Conservation (phyloP, 345 rosid genomes). For the Brassica rapa region DNA sequence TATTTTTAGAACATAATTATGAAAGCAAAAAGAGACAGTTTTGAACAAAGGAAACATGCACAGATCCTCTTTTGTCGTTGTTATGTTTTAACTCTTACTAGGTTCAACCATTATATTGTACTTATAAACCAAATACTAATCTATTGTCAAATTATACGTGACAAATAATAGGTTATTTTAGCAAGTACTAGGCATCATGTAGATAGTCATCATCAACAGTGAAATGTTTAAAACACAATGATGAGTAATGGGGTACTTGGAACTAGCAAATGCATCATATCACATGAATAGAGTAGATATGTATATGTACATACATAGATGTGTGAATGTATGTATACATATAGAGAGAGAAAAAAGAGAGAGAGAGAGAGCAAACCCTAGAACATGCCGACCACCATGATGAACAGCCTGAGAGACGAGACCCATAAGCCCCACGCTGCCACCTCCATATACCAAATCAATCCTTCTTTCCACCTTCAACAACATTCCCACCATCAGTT, state of each 20-base stretch:
- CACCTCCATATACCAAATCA: constrained; percentile 97
- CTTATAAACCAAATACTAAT: constrained; percentile 8
- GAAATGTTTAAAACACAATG: constrained; percentile 35
- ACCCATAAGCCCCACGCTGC: constrained; percentile 98
- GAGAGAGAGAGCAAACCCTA: constrained; percentile 69
- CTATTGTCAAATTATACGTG: constrained; percentile 5
- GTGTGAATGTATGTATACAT: constrained; percentile 19
- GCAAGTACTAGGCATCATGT: constrained; percentile 29
- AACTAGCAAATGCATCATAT: constrained; percentile 34
- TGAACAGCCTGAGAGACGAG: constrained; percentile 97
- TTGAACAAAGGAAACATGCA: constrained; percentile 35
- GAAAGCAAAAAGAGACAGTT: constrained; percentile 34
- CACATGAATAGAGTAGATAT: not conserved
- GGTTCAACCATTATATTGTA: not conserved
- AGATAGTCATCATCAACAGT: constrained; percentile 28
- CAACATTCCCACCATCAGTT: constrained; percentile 47
- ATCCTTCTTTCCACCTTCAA: constrained; percentile 88
- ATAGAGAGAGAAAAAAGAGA: constrained; percentile 25
- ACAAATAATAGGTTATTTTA: constrained; percentile 7
- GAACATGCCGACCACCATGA: constrained; percentile 98
- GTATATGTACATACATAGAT: constrained; percentile 17
- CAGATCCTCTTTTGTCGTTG: constrained; percentile 37
- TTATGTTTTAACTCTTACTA: constrained; percentile 27
- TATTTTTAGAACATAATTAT: not conserved
- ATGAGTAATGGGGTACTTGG: constrained; percentile 30